Evolutionary conservation across 768 basidiomycete genomes (phyloP).

Genomic region (Mycena rebaudengoi): DNA sequence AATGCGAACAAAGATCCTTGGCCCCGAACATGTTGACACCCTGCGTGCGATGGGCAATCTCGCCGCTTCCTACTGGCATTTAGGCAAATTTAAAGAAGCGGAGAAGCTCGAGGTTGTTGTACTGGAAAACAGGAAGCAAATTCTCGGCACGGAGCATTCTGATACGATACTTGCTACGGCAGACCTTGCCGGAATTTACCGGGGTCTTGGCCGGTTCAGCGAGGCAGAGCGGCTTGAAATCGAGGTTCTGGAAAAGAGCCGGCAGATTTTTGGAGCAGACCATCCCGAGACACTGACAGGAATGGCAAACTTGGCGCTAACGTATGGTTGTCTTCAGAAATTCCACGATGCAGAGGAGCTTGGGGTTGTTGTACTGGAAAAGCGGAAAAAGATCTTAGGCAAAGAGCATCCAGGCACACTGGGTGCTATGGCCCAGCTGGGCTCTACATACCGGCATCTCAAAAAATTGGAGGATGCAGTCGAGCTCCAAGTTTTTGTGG

Average conservation of each 20-base stretch:
- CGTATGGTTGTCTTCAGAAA: not conserved
- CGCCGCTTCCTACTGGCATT: not conserved
- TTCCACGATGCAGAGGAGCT: not conserved
- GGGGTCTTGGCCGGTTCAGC: not conserved
- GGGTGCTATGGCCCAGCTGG: too few species aligned
- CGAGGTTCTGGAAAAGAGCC: not conserved
- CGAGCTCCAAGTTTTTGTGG: too few species aligned
- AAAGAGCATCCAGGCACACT: too few species aligned
- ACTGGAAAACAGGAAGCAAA: not conserved
- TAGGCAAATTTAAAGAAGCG: not conserved
- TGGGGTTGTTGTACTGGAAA: not conserved
- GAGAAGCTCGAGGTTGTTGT: not conserved
- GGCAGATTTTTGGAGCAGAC: not conserved
- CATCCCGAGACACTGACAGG: not conserved
- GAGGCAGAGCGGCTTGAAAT: constrained; percentile 5
- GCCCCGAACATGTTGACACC: constrained; percentile 3
- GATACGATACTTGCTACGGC: not conserved
- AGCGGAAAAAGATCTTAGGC: too few species aligned
- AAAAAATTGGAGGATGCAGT: too few species aligned
- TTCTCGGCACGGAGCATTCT: constrained; percentile 1
- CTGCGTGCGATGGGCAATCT: not conserved
- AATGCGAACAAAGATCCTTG: not conserved
- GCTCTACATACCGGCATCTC: too few species aligned
- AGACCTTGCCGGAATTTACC: not conserved
- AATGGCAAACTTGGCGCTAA: not conserved